Percentiles rank a stretch among this genome's conserved stretches.
Conservation (phyloP, 768 basidiomycete species). For the Baorangia bicolor region DNA sequence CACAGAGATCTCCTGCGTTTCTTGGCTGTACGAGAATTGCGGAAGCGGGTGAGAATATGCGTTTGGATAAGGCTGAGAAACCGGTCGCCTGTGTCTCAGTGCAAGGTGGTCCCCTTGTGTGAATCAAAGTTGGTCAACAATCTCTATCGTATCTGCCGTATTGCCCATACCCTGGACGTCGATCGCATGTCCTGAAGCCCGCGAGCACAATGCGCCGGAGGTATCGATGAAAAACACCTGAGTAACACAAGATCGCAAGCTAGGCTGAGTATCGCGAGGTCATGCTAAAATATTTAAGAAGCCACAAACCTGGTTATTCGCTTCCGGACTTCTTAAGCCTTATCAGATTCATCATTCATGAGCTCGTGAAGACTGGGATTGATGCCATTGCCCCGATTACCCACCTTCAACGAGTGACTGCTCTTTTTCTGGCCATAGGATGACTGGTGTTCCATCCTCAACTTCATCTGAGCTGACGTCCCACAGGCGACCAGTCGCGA, state of each 20-base stretch:
- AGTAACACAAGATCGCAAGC: not conserved
- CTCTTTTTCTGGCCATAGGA: conserved; percentile 74
- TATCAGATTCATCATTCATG: conserved; percentile 10
- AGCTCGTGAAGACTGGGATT: conserved; percentile 3
- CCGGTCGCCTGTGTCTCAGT: conserved; percentile 72
- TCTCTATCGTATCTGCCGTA: not conserved
- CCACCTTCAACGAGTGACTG: conserved; percentile 75
- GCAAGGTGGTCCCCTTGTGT: conserved; percentile 60
- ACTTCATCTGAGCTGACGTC: conserved; percentile 35
- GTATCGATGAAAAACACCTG: conserved; percentile 86
- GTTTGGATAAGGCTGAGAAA: conserved; percentile 78
- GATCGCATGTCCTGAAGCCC: conserved; percentile 77
- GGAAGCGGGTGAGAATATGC: conserved; percentile 74
- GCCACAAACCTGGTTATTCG: conserved; percentile 67
- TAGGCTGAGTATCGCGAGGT: not conserved
- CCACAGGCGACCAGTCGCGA: conserved; percentile 36
- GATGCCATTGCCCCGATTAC: conserved; percentile 13
- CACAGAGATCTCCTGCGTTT: conserved; percentile 58
- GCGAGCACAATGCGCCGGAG: conserved; percentile 73
- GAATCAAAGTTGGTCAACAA: conserved; percentile 6
- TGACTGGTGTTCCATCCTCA: conserved; percentile 44
- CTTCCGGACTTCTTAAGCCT: conserved; percentile 67
- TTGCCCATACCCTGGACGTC: conserved; percentile 64
- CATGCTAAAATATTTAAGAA: not conserved
- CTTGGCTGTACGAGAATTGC: conserved; percentile 56